These are phyloP conservation scores for Chenopodium album DNA, from an alignment of 148 eudicot species.

Conservation along the genomic window DNA sequence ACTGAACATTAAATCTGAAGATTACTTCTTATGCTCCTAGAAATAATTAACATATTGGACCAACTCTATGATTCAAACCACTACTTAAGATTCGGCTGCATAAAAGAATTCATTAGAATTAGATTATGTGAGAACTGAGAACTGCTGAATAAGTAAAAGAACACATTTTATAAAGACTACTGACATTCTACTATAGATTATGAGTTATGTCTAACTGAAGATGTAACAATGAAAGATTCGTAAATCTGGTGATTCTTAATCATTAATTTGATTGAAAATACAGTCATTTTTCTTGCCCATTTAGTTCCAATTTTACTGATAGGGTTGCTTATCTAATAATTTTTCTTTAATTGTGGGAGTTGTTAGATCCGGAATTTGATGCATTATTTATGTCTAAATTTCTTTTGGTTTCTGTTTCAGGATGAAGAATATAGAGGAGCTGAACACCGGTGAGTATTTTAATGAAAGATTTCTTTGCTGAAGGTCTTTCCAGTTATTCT, in stretches of 20 bases:
- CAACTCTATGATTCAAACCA: background rate
- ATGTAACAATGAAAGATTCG: background rate
- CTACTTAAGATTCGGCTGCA: background rate
- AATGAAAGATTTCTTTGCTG: slow-evolving; percentile 11
- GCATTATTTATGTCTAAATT: background rate
- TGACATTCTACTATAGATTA: background rate
- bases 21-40: background rate
- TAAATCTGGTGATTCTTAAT: background rate
- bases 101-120: background rate
- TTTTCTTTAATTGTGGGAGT: background rate
- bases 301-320: background rate
- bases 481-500: slow-evolving; percentile 1
- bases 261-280: background rate
- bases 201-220: background rate
- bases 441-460: slow-evolving; percentile 60
- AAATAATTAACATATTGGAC: background rate
- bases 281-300: background rate
- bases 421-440: slow-evolving; percentile 46
- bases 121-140: background rate
- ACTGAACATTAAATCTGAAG: background rate
- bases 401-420: slow-evolving; percentile 39
- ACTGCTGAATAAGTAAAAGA: background rate
- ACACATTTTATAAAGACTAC: background rate
- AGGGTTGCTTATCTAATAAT: background rate
- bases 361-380: background rate